Evolutionary conservation across 331 rosid species (phyloP).

Genomic region (Telfairia occidentalis): DNA sequence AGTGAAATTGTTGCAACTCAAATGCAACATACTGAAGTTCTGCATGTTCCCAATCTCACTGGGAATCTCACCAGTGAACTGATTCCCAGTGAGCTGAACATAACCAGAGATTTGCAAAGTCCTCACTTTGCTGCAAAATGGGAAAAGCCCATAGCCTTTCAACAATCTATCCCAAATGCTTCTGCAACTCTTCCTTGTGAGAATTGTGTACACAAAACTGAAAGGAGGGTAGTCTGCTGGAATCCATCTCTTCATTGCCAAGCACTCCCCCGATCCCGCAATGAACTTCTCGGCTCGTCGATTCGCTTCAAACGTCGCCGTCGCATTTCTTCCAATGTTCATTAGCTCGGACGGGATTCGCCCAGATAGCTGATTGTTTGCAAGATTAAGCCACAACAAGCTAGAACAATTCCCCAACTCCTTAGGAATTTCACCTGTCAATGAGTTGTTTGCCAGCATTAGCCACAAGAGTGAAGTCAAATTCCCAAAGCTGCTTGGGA

Average conservation of each 20-base stretch:
- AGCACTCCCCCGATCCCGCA: constrained; percentile 77
- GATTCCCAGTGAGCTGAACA: constrained; percentile 67
- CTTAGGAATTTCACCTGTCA: constrained; percentile 52
- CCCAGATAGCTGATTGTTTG: constrained; percentile 61
- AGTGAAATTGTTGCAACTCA: constrained; percentile 45
- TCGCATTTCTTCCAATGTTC: constrained; percentile 47
- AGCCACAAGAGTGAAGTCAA: constrained; percentile 72
- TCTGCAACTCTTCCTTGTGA: constrained; percentile 75
- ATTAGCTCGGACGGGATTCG: constrained; percentile 50
- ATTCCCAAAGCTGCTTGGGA: constrained; percentile 66
- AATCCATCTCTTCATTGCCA: constrained; percentile 83
- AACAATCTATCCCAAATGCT: constrained; percentile 65
- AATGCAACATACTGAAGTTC: constrained; percentile 61
- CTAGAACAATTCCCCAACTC: constrained; percentile 74
- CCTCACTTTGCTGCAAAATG: constrained; percentile 33
- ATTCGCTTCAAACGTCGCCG: constrained; percentile 42
- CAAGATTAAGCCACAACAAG: constrained; percentile 87
- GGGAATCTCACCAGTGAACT: constrained; percentile 61
- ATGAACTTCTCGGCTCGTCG: constrained; percentile 13
- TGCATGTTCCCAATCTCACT: constrained; percentile 49
- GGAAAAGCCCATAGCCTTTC: constrained; percentile 63
- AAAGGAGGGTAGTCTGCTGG: constrained; percentile 97
- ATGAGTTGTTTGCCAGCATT: constrained; percentile 74
- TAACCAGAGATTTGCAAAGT: constrained; percentile 56
- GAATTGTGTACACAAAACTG: constrained; percentile 56